Evolutionary conservation across 129 eudicot genomes (phyloP).

Genomic region (Centaurea solstitialis): DNA sequence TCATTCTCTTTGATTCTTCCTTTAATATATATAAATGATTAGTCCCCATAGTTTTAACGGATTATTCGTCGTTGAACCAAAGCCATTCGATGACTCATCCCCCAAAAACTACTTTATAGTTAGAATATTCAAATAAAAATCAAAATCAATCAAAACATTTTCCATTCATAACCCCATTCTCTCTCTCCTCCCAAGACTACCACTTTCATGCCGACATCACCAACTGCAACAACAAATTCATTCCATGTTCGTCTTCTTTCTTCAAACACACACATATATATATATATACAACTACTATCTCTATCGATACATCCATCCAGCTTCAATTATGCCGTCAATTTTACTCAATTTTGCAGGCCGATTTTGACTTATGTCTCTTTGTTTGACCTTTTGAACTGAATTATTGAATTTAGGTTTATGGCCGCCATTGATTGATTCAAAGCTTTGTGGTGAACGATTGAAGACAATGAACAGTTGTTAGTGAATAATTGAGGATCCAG

Average conservation of each 20-base stretch:
- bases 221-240: not conserved
- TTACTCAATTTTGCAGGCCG: constrained; percentile 9
- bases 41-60: too few species aligned
- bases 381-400: constrained; percentile 1
- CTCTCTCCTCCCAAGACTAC: not conserved
- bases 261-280: not conserved
- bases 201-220: constrained; percentile 6
- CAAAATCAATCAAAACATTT: constrained; percentile 2
- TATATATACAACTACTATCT: not conserved
- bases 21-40: too few species aligned
- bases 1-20: too few species aligned
- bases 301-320: not conserved
- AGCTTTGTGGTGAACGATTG: not conserved
- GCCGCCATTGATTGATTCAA: constrained; percentile 5
- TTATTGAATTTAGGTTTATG: constrained; percentile 12
- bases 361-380: constrained; percentile 16
- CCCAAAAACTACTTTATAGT: not conserved
- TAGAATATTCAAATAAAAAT: not conserved
- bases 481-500: constrained; percentile 19
- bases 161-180: not conserved
- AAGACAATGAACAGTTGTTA: constrained; percentile 19
- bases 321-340: not conserved
- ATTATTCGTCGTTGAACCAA: too few species aligned
- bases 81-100: not conserved
- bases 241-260: constrained; percentile 8